Base-by-base conservation (phyloP, 768 basidiomycete genomes). In the Boletus pseudopeckii region DNA sequence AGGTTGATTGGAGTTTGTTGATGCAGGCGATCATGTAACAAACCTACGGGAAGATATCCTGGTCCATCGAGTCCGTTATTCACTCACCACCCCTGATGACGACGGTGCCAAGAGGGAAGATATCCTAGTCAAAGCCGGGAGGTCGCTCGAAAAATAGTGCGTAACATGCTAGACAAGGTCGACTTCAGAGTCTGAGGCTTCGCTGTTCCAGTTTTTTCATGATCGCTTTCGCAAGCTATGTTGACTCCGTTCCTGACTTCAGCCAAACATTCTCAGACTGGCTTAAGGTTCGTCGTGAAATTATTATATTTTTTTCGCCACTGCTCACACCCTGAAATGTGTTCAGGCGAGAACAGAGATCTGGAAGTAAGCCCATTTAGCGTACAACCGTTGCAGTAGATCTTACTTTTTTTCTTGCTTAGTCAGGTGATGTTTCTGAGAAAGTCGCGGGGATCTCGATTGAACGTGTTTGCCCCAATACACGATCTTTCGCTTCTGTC, bases 31-130 rank as follows among this genome's bases (percentile, higher is more conserved):
- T 67, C 92, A 95, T 52, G 92, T 98, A 18, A 83, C 85, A 32
- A 96, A 98, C 65, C 70, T 99, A 11, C 82, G 96, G 44, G 95
- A 98, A 72, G 88, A 90, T 55, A 87, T 98, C 36, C 75, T 98
- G 30, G 78, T 80, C 8, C 79, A 90, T 65, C 84, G 97, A 17
- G 75, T 98, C 42, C 86, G 84, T 56, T 97, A 97, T 69, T 89
- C 95, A 1, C 77, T 92, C 50, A 85, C 89, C 5, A 84, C 83
- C 20, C 82, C 89, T 73, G 80, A 89, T 63, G 80, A 84, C 54
- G 82, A 75, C 51, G 81, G 79, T 64, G 77, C 77, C 14, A 68
- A 66, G 45, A 66, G 72, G 28, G 82, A 84, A 45, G 73, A 74
- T 6, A 77, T 78, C 54, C 69, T 93, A 42, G 76, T 77, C 41